Conservation (phyloP, 1,284 basidiomycete species). For the Irpex sp. region DNA sequence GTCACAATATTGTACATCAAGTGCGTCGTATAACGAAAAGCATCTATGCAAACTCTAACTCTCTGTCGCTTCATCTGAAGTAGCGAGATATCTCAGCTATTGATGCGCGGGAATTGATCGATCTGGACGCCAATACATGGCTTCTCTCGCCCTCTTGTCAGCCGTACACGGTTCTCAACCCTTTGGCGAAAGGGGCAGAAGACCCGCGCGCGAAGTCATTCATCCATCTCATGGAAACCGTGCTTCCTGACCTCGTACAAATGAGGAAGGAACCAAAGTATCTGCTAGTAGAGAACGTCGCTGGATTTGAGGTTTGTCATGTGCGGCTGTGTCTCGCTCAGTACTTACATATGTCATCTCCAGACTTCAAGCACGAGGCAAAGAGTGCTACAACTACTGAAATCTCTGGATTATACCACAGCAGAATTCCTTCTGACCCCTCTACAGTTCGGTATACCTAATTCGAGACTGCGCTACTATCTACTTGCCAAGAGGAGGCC, state of each 20-base stretch:
- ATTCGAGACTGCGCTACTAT: slow-evolving; percentile 76
- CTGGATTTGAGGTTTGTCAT: slow-evolving; percentile 67
- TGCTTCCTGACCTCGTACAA: slow-evolving; percentile 56
- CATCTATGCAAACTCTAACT: background rate
- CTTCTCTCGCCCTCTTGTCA: slow-evolving; percentile 77
- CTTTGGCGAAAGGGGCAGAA: slow-evolving; percentile 58
- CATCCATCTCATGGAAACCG: slow-evolving; percentile 58
- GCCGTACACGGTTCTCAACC: slow-evolving; percentile 76
- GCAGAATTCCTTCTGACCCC: slow-evolving; percentile 68
- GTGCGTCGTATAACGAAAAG: slow-evolving; percentile 32
- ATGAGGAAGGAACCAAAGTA: slow-evolving; percentile 45
- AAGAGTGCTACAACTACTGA: slow-evolving; percentile 46
- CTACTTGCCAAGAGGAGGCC: slow-evolving; percentile 58
- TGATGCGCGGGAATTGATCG: slow-evolving; percentile 40
- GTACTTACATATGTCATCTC: background rate
- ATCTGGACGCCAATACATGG: slow-evolving; percentile 56
- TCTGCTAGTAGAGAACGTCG: slow-evolving; percentile 74
- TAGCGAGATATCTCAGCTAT: slow-evolving; percentile 65
- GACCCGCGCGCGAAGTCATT: slow-evolving; percentile 78
- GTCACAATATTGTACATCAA: slow-evolving; percentile 41
- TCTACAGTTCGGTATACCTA: slow-evolving; percentile 73
- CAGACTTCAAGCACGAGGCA: slow-evolving; percentile 63
- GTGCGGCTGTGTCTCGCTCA: background rate
- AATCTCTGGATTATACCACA: slow-evolving; percentile 49
- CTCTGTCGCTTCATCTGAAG: background rate